Evolutionary conservation across 805 yeast genomes (phyloP).

Genomic region (Candida ficus): DNA sequence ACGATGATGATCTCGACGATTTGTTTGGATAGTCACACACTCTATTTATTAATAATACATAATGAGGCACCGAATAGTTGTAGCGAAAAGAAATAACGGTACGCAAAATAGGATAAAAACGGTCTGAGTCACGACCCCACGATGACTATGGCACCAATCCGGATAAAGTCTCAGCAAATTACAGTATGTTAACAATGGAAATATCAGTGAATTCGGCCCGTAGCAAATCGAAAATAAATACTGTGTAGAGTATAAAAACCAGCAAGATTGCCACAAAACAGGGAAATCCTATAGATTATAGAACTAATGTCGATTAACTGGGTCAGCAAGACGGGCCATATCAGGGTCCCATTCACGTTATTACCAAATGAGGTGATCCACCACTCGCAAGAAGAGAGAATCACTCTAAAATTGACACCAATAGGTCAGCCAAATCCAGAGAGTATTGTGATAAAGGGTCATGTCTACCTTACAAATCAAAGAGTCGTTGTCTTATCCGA

Average conservation of each 20-base stretch:
- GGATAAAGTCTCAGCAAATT: too few relatives aligned
- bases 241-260: not conserved
- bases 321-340: constrained; percentile 18
- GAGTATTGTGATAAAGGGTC: constrained; percentile 27
- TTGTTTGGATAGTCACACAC: constrained; percentile 15
- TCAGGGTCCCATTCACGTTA: constrained; percentile 20
- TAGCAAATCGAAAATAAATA: too few relatives aligned
- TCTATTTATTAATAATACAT: too few relatives aligned
- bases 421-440: constrained; percentile 21
- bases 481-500: constrained; percentile 33
- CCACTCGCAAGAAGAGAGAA: constrained; percentile 15
- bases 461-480: constrained; percentile 36
- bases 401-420: constrained; percentile 13
- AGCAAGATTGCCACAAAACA: too few relatives aligned
- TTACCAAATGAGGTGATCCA: constrained; percentile 22
- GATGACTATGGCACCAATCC: too few relatives aligned
- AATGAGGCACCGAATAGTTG: too few relatives aligned
- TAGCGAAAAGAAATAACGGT: too few relatives aligned
- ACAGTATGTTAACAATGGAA: too few relatives aligned
- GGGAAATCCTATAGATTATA: too few relatives aligned
- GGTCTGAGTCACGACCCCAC: too few relatives aligned
- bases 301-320: constrained; percentile 28
- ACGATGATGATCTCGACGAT: constrained; percentile 30
- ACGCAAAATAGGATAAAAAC: too few relatives aligned
- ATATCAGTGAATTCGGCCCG: too few relatives aligned